A percentile compares a stretch with the other conserved stretches of the same genome.
Conservation (phyloP, 2,329 filamentous ascomycete genomes). For the Cladophialophora psammophila region DNA sequence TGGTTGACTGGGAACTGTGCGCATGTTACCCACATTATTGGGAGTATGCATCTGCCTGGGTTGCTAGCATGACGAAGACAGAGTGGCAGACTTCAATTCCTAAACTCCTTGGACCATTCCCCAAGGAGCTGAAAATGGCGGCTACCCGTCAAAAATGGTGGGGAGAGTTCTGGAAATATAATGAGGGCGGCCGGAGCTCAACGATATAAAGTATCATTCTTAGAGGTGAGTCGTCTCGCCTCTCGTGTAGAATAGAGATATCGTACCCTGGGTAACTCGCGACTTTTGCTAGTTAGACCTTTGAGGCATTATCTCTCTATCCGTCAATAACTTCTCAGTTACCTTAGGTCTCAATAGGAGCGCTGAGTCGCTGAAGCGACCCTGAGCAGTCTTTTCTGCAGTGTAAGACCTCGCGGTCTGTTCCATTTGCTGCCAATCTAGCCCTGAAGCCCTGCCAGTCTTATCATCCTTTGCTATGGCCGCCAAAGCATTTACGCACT, state of each 20-base stretch:
- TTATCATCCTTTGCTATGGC: slow-evolving; percentile 47
- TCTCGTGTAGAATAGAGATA: too few relatives aligned
- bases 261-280: background rate
- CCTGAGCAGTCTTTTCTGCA: slow-evolving; percentile 43
- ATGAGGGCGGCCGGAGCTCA: background rate
- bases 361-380: slow-evolving; percentile 35
- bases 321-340: slow-evolving; percentile 43
- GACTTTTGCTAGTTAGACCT: background rate
- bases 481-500: slow-evolving; percentile 48
- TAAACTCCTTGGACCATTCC: slow-evolving; percentile 50
- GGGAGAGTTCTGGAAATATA: slow-evolving; percentile 41
- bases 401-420: slow-evolving; percentile 48
- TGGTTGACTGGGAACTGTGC: slow-evolving; percentile 56
- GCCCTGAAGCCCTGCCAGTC: slow-evolving; percentile 48
- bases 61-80: slow-evolving; percentile 43
- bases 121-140: slow-evolving; percentile 53
- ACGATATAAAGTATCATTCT: too few relatives aligned
- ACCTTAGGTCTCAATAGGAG: slow-evolving; percentile 40
- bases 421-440: slow-evolving; percentile 51
- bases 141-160: slow-evolving; percentile 49
- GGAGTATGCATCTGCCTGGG: slow-evolving; percentile 52
- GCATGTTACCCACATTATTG: slow-evolving; percentile 56
- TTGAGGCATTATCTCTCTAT: slow-evolving; percentile 39
- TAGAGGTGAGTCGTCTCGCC: too few relatives aligned
- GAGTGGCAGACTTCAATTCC: slow-evolving; percentile 45